Conservation (phyloP, 192 early-diverging fungal genomes). For the Backusella mclennaniae region DNA sequence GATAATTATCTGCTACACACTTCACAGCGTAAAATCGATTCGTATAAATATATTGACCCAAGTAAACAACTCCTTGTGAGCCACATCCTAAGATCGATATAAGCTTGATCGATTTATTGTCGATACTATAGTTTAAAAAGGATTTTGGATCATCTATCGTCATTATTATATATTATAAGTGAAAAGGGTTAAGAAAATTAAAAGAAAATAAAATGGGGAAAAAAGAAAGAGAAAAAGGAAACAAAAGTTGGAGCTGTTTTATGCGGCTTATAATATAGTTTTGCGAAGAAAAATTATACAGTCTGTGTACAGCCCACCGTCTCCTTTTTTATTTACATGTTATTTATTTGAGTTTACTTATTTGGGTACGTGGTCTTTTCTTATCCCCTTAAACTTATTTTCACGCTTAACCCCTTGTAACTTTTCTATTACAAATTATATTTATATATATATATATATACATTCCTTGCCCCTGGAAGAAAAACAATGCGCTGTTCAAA, state of each 20-base stretch:
- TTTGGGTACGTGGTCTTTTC: background rate
- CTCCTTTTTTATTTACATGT: background rate
- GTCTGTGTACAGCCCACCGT: background rate
- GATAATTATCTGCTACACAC: conserved; percentile 63
- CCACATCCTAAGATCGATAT: conserved; percentile 63
- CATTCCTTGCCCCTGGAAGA: background rate
- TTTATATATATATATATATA: background rate
- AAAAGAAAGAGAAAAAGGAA: background rate
- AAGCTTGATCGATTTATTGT: conserved; percentile 16
- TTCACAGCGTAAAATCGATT: conserved; percentile 68
- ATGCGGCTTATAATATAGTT: background rate
- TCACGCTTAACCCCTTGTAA: background rate
- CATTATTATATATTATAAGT: background rate
- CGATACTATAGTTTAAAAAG: conserved; percentile 13
- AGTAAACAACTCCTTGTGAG: conserved; percentile 76
- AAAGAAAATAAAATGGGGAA: background rate
- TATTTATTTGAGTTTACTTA: background rate
- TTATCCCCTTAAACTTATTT: background rate
- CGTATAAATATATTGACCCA: conserved; percentile 58
- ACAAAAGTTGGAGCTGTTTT: conserved; percentile 3
- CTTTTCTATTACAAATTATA: background rate
- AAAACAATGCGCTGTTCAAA: conserved; percentile 6
- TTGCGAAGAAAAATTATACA: background rate
- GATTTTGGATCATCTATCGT: conserved; percentile 14
- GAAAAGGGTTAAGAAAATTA: background rate